Evolutionary conservation across 2,329 filamentous ascomycete genomes (phyloP), one percentile per base, ranked within the genome.

Genomic region (Arthrinium puccinioides): DNA sequence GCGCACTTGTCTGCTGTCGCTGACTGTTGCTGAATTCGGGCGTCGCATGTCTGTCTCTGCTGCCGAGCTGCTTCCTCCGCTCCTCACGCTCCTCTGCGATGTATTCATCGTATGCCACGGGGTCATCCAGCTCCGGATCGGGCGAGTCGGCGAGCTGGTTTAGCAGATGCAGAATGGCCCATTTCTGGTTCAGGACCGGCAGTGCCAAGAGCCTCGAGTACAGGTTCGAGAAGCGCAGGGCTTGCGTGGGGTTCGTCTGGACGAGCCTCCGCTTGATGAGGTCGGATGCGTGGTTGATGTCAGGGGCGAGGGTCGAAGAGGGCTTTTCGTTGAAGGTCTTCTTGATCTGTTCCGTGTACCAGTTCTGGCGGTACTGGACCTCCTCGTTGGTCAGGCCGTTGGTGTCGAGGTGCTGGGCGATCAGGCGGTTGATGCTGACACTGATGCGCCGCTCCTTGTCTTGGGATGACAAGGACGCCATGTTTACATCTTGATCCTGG

Each of bases 111-210:
- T 54, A 53, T 9, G 53, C 56, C 25, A 45, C 38, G 9, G 52
- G 52, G 38, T 59, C 56, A 20, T 69, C 72, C 37, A 74, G 69
- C 48, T 61, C 66, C 3, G 74, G 72, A 42, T 77, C 68, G 23
- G 73, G 70, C 4, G 75, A 78, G 53, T 89, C 84, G 43, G 86
- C 80, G 32, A 96, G 74, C 51, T 87, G 81, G 57, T 92, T 84
- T 28, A 98, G 75, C 28, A 98, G 79, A 57, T 94, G 94, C 15
- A 98, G 71, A 47, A 98, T 96, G 4, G 85, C 87, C 88, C 89
- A 97, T 73, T 98, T 98, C 61, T 95, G 85, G 52, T 86, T 84
- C 30, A 98, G 72, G 6, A 97, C 89, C 1, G 89, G 89, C 47
- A 96, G 79, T n/a, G 87, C 85, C 19, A 96, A 70, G 14, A 98